phyloP scores from a whole-genome alignment of 179 eudicot genomes.

The Spinacia oleracea region DNA sequence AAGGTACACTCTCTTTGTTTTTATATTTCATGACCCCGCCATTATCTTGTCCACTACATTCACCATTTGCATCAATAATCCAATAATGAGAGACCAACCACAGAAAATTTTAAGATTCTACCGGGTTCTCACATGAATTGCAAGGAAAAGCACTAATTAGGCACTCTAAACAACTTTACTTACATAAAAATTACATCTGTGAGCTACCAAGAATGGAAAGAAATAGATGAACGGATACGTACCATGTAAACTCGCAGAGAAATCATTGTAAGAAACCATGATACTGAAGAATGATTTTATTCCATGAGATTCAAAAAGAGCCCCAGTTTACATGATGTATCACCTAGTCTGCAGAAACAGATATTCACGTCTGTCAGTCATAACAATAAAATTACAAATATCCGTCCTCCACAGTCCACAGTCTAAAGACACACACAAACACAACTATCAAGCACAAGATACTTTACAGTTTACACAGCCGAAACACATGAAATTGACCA shows the following conservation, averaged over 20 bases:
- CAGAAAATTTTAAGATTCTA: conserved; percentile 11
- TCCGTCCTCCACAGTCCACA: neutral
- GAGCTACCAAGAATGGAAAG: neutral
- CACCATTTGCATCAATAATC: conserved; percentile 21
- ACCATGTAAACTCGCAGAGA: conserved; percentile 9
- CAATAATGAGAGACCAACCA: conserved; percentile 28
- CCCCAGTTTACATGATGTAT: neutral
- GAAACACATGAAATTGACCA: conserved; percentile 5
- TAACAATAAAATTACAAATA: neutral
- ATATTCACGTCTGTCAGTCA: conserved; percentile 3
- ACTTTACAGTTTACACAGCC: conserved; percentile 2
- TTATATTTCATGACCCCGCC: conserved; percentile 20
- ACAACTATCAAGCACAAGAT: neutral
- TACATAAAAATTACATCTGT: neutral
- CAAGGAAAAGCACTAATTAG: conserved; percentile 16
- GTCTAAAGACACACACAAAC: neutral
- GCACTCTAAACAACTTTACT: neutral
- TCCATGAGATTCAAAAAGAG: neutral
- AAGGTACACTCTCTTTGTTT: conserved; percentile 16
- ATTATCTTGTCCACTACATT: conserved; percentile 29
- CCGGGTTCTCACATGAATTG: conserved; percentile 13
- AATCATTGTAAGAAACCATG: neutral
- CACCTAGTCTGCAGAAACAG: neutral
- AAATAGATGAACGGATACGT: conserved; percentile 2
- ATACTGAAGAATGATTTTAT: neutral